Evolutionary conservation across 202 grass and related monocot genomes (phyloP), one percentile per base, ranked within the genome.

Genomic region (Elaeis oleifera): DNA sequence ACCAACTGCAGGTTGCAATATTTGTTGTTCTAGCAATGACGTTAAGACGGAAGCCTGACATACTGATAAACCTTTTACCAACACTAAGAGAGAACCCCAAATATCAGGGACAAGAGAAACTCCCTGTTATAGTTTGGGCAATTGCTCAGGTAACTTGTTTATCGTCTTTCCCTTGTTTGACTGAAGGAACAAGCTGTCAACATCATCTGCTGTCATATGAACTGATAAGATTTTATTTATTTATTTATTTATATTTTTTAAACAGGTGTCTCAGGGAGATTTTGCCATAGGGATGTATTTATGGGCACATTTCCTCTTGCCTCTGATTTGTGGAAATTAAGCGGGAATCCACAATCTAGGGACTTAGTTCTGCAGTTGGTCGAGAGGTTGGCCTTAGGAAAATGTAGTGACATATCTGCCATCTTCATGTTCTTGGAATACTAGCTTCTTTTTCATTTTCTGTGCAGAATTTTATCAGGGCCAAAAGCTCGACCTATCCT

Each of bases 301-400:
- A 61, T 99, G 95, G 95, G 73, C 95, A 1, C 95, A 89, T 74
- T 99, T 49, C 64, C 57, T 99, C 16, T 99, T 99, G 82, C 95
- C 89, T 63, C 72, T 78, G 23, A 51, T 94, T 48, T 99, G 95
- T 71, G 83, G 67, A 39, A 99, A 69, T 59, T 80, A 65, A 78
- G 72, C 68, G 85, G 67, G 70, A 99, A 94, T 64, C 89, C 89
- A 36, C 85, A 69, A 5, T 79, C 85, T 32, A 94, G 95, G 64
- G 95, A 99, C 70, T 84, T 99, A 28, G 89, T 90, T 73, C 68
- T 99, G 70, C 95, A 99, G 53, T 81, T 99, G 85, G 74, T 95
- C 1, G 89, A 99, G 78, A 95, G 83, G 95, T 99, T 75, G 59
- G 20, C 5, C 36, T 68, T 44, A 50, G 3, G 1, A 62, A 76